Conservation (phyloP, 2,329 filamentous ascomycete genomes). For the Eurotiales sp. region DNA sequence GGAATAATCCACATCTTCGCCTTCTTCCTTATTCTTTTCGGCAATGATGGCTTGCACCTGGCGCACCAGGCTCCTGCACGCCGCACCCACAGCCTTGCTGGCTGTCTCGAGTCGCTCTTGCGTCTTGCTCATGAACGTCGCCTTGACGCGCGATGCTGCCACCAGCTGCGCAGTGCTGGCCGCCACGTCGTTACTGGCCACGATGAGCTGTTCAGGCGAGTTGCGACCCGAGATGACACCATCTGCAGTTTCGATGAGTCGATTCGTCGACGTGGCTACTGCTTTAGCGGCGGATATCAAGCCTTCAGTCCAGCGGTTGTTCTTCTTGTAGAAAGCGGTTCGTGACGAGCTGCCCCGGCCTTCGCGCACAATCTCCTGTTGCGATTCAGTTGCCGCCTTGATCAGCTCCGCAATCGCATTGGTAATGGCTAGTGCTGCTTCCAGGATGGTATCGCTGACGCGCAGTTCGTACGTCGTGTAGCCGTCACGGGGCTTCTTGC, state of each 20-base stretch:
- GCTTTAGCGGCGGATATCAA: slow-evolving; percentile 97
- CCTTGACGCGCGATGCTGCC: slow-evolving; percentile 92
- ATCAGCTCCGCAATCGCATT: slow-evolving; percentile 92
- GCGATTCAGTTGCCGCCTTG: slow-evolving; percentile 86
- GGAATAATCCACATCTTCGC: slow-evolving; percentile 78
- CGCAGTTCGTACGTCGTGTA: slow-evolving; percentile 95
- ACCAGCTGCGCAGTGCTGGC: slow-evolving; percentile 96
- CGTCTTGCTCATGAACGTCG: slow-evolving; percentile 94
- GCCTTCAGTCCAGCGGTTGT: slow-evolving; percentile 98
- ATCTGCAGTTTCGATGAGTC: slow-evolving; percentile 94
- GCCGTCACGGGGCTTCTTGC: slow-evolving; percentile 92
- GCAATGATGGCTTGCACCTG: slow-evolving; percentile 95
- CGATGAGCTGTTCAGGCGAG: slow-evolving; percentile 93
- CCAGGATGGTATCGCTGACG: slow-evolving; percentile 92
- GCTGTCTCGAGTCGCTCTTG: slow-evolving; percentile 89
- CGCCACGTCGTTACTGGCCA: slow-evolving; percentile 94
- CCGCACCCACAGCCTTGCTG: slow-evolving; percentile 85
- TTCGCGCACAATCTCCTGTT: slow-evolving; percentile 94
- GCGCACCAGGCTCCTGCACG: slow-evolving; percentile 80
- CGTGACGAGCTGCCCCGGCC: slow-evolving; percentile 81
- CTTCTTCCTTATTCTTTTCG: slow-evolving; percentile 73
- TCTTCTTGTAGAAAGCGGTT: slow-evolving; percentile 99
- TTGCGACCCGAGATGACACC: slow-evolving; percentile 89
- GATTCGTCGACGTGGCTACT: slow-evolving; percentile 89
- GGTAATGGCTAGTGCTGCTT: slow-evolving; percentile 88